Conservation (phyloP, 2,329 filamentous ascomycete species). For the Colletotrichum salicis region DNA sequence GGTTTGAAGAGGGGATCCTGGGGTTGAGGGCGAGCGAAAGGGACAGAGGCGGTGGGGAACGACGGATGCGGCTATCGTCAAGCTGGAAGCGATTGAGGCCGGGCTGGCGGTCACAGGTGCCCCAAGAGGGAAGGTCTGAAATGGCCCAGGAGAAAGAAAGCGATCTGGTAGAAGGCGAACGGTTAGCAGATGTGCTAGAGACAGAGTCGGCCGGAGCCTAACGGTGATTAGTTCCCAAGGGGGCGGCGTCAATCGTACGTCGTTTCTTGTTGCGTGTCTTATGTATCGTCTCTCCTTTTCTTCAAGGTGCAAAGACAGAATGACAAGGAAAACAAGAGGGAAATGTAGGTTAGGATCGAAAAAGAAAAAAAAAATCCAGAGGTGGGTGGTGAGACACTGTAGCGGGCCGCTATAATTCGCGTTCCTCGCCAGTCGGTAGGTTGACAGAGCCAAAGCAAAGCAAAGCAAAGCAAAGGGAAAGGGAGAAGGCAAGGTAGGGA, state of each 20-base stretch:
- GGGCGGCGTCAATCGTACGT: conserved; percentile 20
- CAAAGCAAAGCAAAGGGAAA: neutral
- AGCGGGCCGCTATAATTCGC: conserved; percentile 13
- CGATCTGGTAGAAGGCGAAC: conserved; percentile 6
- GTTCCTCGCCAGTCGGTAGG: neutral
- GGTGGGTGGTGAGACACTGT: conserved; percentile 18
- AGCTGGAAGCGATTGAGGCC: neutral
- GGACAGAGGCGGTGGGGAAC: conserved; percentile 12
- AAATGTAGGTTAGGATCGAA: neutral
- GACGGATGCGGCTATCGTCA: conserved; percentile 11
- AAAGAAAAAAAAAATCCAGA: neutral
- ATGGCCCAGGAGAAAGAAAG: neutral
- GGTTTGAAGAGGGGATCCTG: conserved; percentile 16
- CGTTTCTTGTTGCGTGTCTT: conserved; percentile 1
- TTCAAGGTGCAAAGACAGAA: conserved; percentile 23
- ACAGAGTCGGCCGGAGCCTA: conserved; percentile 13
- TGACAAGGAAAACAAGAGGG: neutral
- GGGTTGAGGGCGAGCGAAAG: neutral
- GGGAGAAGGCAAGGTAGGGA: neutral
- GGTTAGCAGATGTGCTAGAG: conserved; percentile 18
- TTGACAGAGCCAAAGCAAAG: neutral
- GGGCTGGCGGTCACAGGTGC: neutral
- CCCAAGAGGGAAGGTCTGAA: neutral
- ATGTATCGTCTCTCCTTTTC: conserved; percentile 15
- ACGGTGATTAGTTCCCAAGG: conserved; percentile 27